phyloP scores from a whole-genome alignment of 345 rosid species.

The Salix suchowensis region DNA sequence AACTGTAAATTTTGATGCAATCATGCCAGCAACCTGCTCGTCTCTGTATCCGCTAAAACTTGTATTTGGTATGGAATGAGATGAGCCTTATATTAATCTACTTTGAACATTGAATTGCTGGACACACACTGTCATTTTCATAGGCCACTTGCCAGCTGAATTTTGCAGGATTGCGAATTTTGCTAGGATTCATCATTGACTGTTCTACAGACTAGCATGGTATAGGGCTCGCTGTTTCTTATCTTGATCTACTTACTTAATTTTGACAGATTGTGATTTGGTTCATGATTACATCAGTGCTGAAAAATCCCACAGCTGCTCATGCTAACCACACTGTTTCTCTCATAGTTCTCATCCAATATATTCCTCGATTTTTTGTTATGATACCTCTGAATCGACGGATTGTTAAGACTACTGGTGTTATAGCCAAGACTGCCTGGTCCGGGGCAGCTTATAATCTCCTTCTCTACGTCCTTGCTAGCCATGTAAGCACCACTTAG shows the following conservation, averaged over 20 bases:
- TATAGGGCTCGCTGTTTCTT: too few relatives aligned
- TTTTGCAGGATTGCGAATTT: too few relatives aligned
- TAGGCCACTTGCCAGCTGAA: too few relatives aligned
- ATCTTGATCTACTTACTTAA: not conserved
- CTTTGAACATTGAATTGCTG: too few relatives aligned
- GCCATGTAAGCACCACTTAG: slow-evolving; percentile 52
- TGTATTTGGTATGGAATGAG: too few relatives aligned
- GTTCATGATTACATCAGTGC: slow-evolving; percentile 61
- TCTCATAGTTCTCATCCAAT: slow-evolving; percentile 70
- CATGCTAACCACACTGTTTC: slow-evolving; percentile 65
- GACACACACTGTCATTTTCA: too few relatives aligned
- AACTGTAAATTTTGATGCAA: too few relatives aligned
- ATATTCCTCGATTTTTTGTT: slow-evolving; percentile 65
- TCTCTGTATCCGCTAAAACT: too few relatives aligned
- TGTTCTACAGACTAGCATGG: too few relatives aligned
- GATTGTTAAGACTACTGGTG: slow-evolving; percentile 79
- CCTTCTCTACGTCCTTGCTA: slow-evolving; percentile 59
- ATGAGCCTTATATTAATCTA: too few relatives aligned
- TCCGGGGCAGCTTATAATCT: slow-evolving; percentile 86
- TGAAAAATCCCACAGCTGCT: slow-evolving; percentile 34
- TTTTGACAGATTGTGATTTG: slow-evolving; percentile 62
- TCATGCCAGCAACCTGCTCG: too few relatives aligned
- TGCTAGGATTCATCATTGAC: too few relatives aligned
- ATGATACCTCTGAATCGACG: slow-evolving; percentile 66
- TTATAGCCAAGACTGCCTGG: slow-evolving; percentile 83